phyloP scores from a whole-genome alignment of 2,329 filamentous ascomycete species.

The Hypoxylon sp. region DNA sequence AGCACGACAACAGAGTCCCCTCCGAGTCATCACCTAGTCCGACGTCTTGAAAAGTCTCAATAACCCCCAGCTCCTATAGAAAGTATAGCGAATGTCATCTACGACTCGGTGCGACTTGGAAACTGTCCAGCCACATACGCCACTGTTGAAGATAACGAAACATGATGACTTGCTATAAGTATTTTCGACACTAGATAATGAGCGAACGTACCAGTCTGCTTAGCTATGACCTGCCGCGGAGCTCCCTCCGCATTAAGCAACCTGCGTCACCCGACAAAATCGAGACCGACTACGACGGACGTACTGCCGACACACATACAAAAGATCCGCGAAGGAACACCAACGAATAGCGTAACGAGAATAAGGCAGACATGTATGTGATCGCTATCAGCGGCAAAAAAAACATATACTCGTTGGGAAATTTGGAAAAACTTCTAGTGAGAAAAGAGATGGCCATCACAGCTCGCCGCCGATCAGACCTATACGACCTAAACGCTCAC shows the following conservation, averaged over 20 bases:
- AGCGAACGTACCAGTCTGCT: too few species aligned
- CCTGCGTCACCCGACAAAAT: constrained; percentile 1
- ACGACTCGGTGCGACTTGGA: too few species aligned
- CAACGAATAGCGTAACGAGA: neutral
- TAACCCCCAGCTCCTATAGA: too few species aligned
- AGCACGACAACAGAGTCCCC: neutral
- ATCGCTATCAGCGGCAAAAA: neutral
- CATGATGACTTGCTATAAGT: too few species aligned
- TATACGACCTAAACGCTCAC: neutral
- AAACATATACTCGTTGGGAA: too few species aligned
- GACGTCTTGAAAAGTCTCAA: neutral
- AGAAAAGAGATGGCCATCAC: neutral
- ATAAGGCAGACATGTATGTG: neutral
- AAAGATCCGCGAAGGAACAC: neutral
- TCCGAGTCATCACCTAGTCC: constrained; percentile 1
- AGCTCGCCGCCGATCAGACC: neutral
- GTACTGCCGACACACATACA: neutral
- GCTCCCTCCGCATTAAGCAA: neutral
- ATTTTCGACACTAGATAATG: too few species aligned
- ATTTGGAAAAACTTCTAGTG: neutral
- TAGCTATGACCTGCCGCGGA: neutral
- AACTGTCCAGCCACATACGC: too few species aligned
- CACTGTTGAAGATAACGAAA: too few species aligned
- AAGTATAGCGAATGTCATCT: neutral
- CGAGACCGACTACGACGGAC: neutral